Percentiles rank a stretch among this genome's conserved stretches.
phyloP scores from a whole-genome alignment of 352 stramenopile genomes.

The Globisporangium cystogenes region DNA sequence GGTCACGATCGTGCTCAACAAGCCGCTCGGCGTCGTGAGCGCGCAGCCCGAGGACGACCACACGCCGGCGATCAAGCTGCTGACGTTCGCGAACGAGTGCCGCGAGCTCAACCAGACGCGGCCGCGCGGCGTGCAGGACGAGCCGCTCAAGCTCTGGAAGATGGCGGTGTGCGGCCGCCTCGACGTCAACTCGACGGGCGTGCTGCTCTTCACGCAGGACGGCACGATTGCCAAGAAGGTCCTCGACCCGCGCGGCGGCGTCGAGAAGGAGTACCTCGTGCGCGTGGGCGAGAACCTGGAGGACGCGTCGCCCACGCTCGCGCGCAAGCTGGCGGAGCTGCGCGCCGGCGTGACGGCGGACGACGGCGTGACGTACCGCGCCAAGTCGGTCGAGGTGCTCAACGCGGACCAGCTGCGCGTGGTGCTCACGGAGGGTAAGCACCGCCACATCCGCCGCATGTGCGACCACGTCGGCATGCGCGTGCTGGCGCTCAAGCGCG shows the following conservation, averaged over 20 bases:
- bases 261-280: conserved; percentile 86
- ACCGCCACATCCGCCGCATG: conserved; percentile 97
- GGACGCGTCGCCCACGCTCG: conserved; percentile 35
- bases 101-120: conserved; percentile 45
- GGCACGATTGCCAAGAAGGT: conserved; percentile 72
- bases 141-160: conserved; percentile 66
- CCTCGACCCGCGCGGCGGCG: conserved; percentile 55
- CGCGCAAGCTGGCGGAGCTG: conserved; percentile 55
- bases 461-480: conserved; percentile 87
- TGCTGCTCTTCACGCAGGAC: conserved; percentile 82
- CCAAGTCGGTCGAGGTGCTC: conserved; percentile 72
- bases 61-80: conserved; percentile 64
- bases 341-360: conserved; percentile 47
- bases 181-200: conserved; percentile 78
- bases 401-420: conserved; percentile 84
- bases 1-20: conserved; percentile 80
- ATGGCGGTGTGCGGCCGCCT: conserved; percentile 80
- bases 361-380: conserved; percentile 61
- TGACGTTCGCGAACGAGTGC: conserved; percentile 76
- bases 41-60: conserved; percentile 65
- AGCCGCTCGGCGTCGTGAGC: conserved; percentile 78
- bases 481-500: conserved; percentile 89
- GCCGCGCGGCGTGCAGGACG: conserved; percentile 23
- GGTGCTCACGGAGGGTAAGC: conserved; percentile 92
- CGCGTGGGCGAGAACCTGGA: conserved; percentile 58